Conservation (phyloP, 2,329 filamentous ascomycete species). For the Fusarium anguioides region DNA sequence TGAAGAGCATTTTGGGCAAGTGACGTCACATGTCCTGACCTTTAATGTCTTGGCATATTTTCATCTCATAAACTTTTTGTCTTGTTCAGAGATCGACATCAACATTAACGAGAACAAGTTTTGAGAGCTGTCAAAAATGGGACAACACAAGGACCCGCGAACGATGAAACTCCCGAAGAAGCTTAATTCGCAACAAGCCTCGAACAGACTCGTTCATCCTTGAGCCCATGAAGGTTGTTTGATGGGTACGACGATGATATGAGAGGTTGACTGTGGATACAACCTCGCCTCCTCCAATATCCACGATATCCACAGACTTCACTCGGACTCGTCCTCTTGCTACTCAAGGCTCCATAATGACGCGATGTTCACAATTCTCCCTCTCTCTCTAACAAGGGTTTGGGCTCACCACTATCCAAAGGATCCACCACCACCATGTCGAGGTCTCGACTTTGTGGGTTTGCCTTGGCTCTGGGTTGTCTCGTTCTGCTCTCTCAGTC, state of each 20-base stretch:
- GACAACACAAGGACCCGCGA: background rate
- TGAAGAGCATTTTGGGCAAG: background rate
- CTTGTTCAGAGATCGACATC: no score
- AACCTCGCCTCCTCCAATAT: conserved; percentile 11
- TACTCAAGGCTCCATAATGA: conserved; percentile 31
- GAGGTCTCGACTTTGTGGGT: conserved; percentile 3
- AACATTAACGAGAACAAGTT: background rate
- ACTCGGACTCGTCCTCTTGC: conserved; percentile 14
- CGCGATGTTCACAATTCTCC: conserved; percentile 21
- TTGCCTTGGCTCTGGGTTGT: background rate
- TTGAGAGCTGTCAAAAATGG: background rate
- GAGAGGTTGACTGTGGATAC: conserved; percentile 25
- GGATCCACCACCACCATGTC: conserved; percentile 16
- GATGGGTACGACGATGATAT: conserved; percentile 22
- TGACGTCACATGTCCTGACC: conserved; percentile 19
- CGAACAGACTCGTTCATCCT: conserved; percentile 18
- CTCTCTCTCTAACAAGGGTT: conserved; percentile 7
- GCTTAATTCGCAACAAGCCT: conserved; percentile 16
- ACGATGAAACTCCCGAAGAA: conserved; percentile 11
- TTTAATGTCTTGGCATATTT: conserved; percentile 7
- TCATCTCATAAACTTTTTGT: conserved; percentile 3
- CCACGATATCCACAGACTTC: conserved; percentile 28
- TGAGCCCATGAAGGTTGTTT: conserved; percentile 35
- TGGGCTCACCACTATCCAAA: conserved; percentile 1
- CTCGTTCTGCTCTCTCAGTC: background rate